These are phyloP conservation scores for Talaromyces thailandensis DNA, from an alignment of 495 filamentous ascomycete genomes.

Conservation along the genomic window DNA sequence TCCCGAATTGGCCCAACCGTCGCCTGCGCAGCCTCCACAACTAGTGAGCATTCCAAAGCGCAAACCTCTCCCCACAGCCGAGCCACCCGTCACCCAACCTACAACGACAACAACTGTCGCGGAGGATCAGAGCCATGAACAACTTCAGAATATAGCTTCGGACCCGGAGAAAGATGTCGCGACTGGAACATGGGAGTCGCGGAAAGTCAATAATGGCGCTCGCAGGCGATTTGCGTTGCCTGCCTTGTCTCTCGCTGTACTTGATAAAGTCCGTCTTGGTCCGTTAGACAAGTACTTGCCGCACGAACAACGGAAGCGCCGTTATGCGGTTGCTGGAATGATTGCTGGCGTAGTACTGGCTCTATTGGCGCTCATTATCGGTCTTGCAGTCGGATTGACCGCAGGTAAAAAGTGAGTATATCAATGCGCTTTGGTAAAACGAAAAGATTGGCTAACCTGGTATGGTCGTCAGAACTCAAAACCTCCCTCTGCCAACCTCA, in stretches of 20 bases:
- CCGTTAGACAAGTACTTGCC: slow-evolving; percentile 2
- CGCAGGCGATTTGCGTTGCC: not conserved
- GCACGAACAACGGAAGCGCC: slow-evolving; percentile 15
- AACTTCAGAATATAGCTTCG: not conserved
- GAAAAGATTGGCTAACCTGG: not conserved
- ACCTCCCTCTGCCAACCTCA: slow-evolving; percentile 49
- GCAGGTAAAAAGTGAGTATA: slow-evolving; percentile 12
- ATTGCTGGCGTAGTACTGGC: slow-evolving; percentile 21
- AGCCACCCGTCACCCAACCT: not conserved
- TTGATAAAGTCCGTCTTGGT: slow-evolving; percentile 3
- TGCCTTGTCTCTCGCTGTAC: not conserved
- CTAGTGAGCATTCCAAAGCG: slow-evolving; percentile 12
- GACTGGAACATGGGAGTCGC: not conserved
- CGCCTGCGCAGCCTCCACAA: not conserved
- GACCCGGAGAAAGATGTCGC: not conserved
- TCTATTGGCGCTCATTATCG: slow-evolving; percentile 44
- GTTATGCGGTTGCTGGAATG: slow-evolving; percentile 15
- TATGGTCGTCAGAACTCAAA: slow-evolving; percentile 13
- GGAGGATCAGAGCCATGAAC: not conserved
- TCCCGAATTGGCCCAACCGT: not conserved
- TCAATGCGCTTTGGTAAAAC: not conserved
- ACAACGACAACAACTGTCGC: not conserved
- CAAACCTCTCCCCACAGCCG: slow-evolving; percentile 14
- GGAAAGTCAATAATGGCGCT: not conserved
- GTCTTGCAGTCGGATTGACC: slow-evolving; percentile 45